Evolutionary conservation across 768 basidiomycete species (phyloP).

Genomic region (Auriscalpium orientale): DNA sequence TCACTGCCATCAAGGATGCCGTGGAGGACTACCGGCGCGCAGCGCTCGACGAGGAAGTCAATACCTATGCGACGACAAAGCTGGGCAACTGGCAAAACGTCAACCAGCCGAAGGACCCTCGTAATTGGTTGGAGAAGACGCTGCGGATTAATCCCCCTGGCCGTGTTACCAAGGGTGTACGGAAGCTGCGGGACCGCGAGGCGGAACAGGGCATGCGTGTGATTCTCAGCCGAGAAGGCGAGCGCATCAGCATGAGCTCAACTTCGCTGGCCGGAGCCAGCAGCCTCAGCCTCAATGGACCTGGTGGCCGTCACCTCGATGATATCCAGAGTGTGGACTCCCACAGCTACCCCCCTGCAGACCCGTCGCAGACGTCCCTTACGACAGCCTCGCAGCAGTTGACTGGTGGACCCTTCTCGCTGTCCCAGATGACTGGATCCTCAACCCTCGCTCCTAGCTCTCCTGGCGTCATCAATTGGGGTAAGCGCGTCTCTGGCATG

Average conservation of each 20-base stretch:
- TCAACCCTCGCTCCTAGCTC: constrained; percentile 4
- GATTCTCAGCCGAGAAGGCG: constrained; percentile 43
- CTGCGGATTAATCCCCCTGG: constrained; percentile 65
- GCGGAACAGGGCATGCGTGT: constrained; percentile 56
- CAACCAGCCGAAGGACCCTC: constrained; percentile 74
- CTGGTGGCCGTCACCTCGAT: constrained; percentile 18
- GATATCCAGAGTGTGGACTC: constrained; percentile 27
- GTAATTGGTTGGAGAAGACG: constrained; percentile 69
- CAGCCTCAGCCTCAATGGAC: constrained; percentile 9
- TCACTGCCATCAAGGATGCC: constrained; percentile 94
- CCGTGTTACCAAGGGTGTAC: constrained; percentile 76
- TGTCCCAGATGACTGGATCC: neutral
- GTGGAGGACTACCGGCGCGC: constrained; percentile 94
- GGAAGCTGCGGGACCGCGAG: constrained; percentile 77
- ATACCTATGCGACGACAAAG: constrained; percentile 88
- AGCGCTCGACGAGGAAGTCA: constrained; percentile 83
- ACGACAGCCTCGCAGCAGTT: constrained; percentile 2
- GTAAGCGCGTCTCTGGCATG: constrained; percentile 55
- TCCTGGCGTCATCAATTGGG: constrained; percentile 78
- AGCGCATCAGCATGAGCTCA: constrained; percentile 15
- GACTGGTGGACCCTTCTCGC: constrained; percentile 1
- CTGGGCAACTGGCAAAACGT: constrained; percentile 86
- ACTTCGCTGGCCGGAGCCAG: constrained; percentile 32
- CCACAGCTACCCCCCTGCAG: constrained; percentile 19
- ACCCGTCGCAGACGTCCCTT: constrained; percentile 9